A percentile compares a stretch with the other conserved stretches of the same genome.
Evolutionary conservation across 805 yeast species (phyloP).

Genomic region (Wickerhamiella occidentalis): DNA sequence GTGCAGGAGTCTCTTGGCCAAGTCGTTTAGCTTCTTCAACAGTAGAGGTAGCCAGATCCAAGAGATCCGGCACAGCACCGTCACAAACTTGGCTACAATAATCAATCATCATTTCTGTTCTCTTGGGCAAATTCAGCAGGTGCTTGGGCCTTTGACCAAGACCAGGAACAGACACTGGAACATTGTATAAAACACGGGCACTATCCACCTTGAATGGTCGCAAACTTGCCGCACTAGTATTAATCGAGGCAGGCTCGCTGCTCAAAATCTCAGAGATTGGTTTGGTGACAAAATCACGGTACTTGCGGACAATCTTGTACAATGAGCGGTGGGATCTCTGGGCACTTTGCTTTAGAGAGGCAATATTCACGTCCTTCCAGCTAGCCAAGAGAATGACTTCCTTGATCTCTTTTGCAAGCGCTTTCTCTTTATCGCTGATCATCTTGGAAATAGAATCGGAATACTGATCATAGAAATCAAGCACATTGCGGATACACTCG

Average conservation of each 20-base stretch:
- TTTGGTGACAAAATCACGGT: slow-evolving; percentile 47
- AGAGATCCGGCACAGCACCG: slow-evolving; percentile 38
- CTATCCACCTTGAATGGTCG: neutral
- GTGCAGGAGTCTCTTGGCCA: slow-evolving; percentile 65
- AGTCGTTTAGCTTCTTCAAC: slow-evolving; percentile 48
- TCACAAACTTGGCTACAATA: slow-evolving; percentile 31
- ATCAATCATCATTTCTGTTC: slow-evolving; percentile 44
- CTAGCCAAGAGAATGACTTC: slow-evolving; percentile 84
- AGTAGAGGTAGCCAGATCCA: slow-evolving; percentile 43
- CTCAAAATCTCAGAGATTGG: slow-evolving; percentile 40
- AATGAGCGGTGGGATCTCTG: slow-evolving; percentile 73
- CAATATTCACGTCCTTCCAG: slow-evolving; percentile 93
- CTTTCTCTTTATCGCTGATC: slow-evolving; percentile 33
- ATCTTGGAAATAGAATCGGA: slow-evolving; percentile 35
- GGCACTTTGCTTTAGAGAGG: slow-evolving; percentile 89
- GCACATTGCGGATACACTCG: slow-evolving; percentile 43
- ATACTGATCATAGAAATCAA: slow-evolving; percentile 59
- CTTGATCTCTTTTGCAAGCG: slow-evolving; percentile 48
- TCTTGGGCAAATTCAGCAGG: slow-evolving; percentile 38
- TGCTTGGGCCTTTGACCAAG: slow-evolving; percentile 38
- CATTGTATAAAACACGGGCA: neutral
- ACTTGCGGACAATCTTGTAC: slow-evolving; percentile 73
- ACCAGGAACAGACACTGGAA: neutral
- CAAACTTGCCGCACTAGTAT: neutral
- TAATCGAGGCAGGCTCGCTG: slow-evolving; percentile 1